Evolutionary conservation across 2,329 filamentous ascomycete species (phyloP), one percentile per base, ranked within the genome.

Genomic region (Sporothrix brasiliensis): DNA sequence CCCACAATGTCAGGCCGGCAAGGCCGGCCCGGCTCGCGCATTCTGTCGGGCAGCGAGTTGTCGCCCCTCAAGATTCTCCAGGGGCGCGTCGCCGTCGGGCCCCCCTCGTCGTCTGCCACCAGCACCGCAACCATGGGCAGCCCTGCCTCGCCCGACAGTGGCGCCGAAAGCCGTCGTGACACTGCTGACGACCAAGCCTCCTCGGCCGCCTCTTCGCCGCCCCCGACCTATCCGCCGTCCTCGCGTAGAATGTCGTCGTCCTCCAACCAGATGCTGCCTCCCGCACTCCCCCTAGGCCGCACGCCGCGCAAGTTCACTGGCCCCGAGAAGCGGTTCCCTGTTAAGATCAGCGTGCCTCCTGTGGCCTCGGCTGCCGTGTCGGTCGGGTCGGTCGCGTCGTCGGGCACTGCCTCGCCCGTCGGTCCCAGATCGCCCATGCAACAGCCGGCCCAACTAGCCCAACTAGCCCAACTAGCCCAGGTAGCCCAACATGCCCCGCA

Each of bases 271-370:
- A 77, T 75, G 74, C 77, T 75, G 75, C 73, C 77, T 41, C 76
- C 76, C 27, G 76, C 77, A 68, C 76, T 77, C 16, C 74, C 78
- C 60, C 75, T 78, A 10, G 71, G 72, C 10, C 79, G 80, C 56
- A 86, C 82, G 74, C 83, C 85, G 39, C 79, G 83, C 72, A 86
- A 84, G 75, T 75, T 81, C 39, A 79, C 78, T 24, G 78, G 78
- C 2, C 85, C 86, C 19, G 85, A 86, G 73, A 88, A 85, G 77
- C 82, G 88, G 70, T 90, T 89, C 75, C 88, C 88, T 69, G 83
- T 90, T 75, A 87, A 85, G 77, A 80, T 88, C 75, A 85, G 81
- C 79, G 74, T 76, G 39, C 72, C 76, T 56, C 76, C 72, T 73
- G 70, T 69, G 66, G 70, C 67, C 21, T 63, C 66, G 39, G 21